These are phyloP conservation scores for Limonium bicolor DNA, from an alignment of 148 eudicot genomes.

Conservation along the genomic window DNA sequence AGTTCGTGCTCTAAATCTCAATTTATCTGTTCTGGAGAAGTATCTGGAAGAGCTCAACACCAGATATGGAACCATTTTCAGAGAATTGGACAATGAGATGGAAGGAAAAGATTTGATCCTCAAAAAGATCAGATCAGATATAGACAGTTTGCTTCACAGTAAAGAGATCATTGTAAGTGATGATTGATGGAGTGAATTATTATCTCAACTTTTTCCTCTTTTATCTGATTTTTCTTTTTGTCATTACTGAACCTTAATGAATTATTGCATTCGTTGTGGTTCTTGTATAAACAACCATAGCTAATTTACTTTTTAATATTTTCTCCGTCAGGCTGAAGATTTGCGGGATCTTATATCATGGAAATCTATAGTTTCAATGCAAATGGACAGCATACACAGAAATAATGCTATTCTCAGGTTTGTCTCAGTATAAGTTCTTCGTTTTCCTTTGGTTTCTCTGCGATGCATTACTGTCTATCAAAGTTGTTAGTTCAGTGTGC, in stretches of 20 bases:
- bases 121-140: conserved; percentile 46
- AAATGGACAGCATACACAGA: conserved; percentile 43
- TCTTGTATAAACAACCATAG: too few species aligned
- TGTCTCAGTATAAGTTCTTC: background rate
- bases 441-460: background rate
- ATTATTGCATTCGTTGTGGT: too few species aligned
- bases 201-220: background rate
- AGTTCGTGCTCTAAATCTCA: conserved; percentile 71
- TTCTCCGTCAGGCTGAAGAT: conserved; percentile 43
- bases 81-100: conserved; percentile 59
- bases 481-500: background rate
- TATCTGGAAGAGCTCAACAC: conserved; percentile 83
- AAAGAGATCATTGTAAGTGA: conserved; percentile 52
- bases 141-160: conserved; percentile 40
- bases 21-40: conserved; percentile 74
- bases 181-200: background rate
- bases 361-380: conserved; percentile 61
- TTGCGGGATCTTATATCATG: conserved; percentile 68
- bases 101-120: conserved; percentile 49
- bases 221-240: too few species aligned
- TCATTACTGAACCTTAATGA: too few species aligned
- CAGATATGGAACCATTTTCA: conserved; percentile 58
- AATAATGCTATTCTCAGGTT: conserved; percentile 74
- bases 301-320: background rate
- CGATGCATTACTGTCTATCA: background rate